These are phyloP conservation scores for Luvunga scandens DNA, from an alignment of 345 rosid genomes.

Conservation along the genomic window DNA sequence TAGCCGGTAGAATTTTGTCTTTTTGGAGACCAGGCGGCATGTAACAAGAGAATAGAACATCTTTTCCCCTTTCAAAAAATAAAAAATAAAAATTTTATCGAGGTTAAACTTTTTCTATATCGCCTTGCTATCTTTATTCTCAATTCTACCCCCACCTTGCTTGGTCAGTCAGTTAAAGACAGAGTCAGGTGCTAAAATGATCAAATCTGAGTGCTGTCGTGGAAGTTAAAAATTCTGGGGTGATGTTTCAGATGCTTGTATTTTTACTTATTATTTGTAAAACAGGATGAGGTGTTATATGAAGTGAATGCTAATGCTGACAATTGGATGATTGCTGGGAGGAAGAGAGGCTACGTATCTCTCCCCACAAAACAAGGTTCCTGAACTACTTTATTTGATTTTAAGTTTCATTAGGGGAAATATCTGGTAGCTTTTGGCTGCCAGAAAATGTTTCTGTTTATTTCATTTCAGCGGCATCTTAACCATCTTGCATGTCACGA, in stretches of 20 bases:
- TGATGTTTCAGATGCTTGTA: not conserved
- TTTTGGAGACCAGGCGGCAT: not conserved
- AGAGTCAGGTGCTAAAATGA: not conserved
- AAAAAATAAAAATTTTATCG: not conserved
- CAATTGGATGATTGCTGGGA: conserved; percentile 98
- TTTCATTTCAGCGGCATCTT: not conserved
- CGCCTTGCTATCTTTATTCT: not conserved
- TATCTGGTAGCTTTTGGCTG: not conserved
- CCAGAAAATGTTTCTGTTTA: not conserved
- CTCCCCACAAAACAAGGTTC: conserved; percentile 73
- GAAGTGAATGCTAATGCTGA: conserved; percentile 75
- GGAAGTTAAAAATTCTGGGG: not conserved
- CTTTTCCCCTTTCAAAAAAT: not conserved
- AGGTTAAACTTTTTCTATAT: not conserved
- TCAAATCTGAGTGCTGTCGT: not conserved
- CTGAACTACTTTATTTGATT: conserved; percentile 5
- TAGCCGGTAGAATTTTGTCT: not conserved
- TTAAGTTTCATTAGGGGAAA: not conserved
- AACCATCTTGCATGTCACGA: not conserved
- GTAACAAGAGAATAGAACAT: not conserved
- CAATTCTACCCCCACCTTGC: not conserved
- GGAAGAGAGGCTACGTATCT: conserved; percentile 83
- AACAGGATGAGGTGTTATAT: conserved; percentile 76
- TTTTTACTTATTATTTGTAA: conserved; percentile 10
- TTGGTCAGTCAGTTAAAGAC: not conserved